Evolutionary conservation across 2,329 filamentous ascomycete genomes (phyloP), one percentile per base, ranked within the genome.

Genomic region (Podosphaera fusca): DNA sequence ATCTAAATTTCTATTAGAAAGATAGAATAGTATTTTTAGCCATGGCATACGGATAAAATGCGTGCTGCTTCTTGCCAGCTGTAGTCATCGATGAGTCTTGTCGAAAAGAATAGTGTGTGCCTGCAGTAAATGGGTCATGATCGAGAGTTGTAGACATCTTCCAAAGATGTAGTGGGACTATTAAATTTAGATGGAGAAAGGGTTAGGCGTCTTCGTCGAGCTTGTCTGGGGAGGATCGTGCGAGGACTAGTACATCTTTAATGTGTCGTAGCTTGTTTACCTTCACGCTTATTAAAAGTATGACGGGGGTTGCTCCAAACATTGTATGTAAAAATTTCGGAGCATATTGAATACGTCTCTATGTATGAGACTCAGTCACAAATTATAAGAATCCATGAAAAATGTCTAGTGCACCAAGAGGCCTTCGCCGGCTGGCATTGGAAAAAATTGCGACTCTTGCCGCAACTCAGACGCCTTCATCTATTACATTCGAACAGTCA

Each of bases 31-130:
- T 34, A 14, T 8, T 53, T 21, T n/a, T 53, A 14, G 34, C 33
- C 38, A n/a, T 45, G 54, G 63, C 85, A 67, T 79, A 95, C 89
- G 90, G 89, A 73, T 95, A 89, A 74, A 95, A 95, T 65, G 82
- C 80, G 72, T 94, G 89, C 74, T 92, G 73, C 64, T 78, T 75
- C 66, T 78, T 77, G 62, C 76, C 78, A 62, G 70, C 69, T 60
- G 72, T 70, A 60, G 72, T 70, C 60, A 70, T 70, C 67, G 73
- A 74, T 67, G 79, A 78, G 56, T 74, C 70, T 66, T 83, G 79
- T 64, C 75, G 77, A 72, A 82, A 79, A 61, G 79, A 81, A 71
- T 84, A 84, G 73, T 78, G 82, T 67, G 80, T 79, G 62, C 80
- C 80, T 69, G 83, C 80, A 73, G 82, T 75, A 67, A 81, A 67